Evolutionary conservation across 805 yeast species (phyloP), one percentile per base, ranked within the genome.

Genomic region (Hemisphaericaspora nanyangensis): DNA sequence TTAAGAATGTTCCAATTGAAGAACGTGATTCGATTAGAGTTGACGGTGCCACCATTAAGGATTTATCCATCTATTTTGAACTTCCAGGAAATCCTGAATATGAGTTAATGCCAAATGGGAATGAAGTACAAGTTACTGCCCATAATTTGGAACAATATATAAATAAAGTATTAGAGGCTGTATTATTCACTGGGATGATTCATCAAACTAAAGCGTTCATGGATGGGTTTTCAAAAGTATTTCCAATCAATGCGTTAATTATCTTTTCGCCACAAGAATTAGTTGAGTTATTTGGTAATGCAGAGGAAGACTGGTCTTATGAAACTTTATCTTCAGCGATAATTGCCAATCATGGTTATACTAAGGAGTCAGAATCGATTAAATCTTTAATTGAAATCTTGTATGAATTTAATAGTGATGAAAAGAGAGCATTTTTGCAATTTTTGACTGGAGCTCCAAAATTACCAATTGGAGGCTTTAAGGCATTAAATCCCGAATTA

Each of bases 381-480:
- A 73, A 70, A 42, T 68, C 74, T 40, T 62, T 93, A 31, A 58
- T 89, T n/a, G 68, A 70, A 26, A 68, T 86, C 1, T 68, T 93
- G 76, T 55, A 76, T 3, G 64, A 65, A 6, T 82, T 89, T 45
- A 54, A 61, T 22, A 48, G 50, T 2, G 56, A 61, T 1, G 85
- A 88, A 45, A 78, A 84, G 44, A 70, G 97, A 27, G 61, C 71
- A 25, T 91, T 91, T 53, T 62, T 89, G 33, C 95, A 87, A 58
- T 91, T 91, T 58, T 65, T 90, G 44, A 91, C 98, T 0, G 98
- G 98, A 0, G 80, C 96, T 1, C 96, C 98, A 6, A 86, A 82
- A 46, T 62, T 93, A 34, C 99, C 99, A 1, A 76, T 88, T 53
- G 98, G 98, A 1, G 98, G 98, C 0, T 91, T 91, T 66, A 83